Conservation (phyloP, 805 yeast species). For the Lachancea sp. region DNA sequence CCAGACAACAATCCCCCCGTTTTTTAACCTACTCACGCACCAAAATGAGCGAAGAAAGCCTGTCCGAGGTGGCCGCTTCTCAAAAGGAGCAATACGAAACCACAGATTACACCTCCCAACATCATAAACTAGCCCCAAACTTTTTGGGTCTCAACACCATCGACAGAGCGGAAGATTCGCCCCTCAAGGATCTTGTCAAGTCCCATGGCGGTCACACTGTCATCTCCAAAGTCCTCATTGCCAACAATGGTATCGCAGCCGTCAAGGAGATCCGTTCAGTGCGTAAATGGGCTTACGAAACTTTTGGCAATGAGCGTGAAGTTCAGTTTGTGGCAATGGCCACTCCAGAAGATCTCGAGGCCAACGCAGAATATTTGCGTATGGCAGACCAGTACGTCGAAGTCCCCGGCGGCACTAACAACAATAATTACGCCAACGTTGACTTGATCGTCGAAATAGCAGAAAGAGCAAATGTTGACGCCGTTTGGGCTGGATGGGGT, state of each 20-base stretch:
- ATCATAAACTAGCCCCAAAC: conserved; percentile 52
- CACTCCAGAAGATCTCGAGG: conserved; percentile 96
- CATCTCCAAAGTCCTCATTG: conserved; percentile 79
- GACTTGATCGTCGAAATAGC: conserved; percentile 96
- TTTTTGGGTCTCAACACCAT: conserved; percentile 80
- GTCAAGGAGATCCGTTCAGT: conserved; percentile 96
- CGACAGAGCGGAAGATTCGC: conserved; percentile 67
- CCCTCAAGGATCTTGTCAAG: conserved; percentile 76
- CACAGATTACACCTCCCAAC: conserved; percentile 32
- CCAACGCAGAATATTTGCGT: conserved; percentile 95
- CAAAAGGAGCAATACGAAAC: conserved; percentile 25
- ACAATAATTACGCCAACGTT: conserved; percentile 96
- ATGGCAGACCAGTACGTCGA: conserved; percentile 99
- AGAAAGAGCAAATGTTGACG: conserved; percentile 92
- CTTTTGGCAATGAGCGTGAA: conserved; percentile 93
- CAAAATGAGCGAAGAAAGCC: conserved; percentile 36
- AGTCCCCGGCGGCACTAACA: conserved; percentile 99
- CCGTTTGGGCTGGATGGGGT: conserved; percentile 99
- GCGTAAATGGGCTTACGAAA: conserved; percentile 98
- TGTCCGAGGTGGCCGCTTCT: conserved; percentile 33
- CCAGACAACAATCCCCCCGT: neutral
- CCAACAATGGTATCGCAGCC: conserved; percentile 99
- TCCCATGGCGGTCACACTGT: conserved; percentile 93
- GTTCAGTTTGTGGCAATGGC: conserved; percentile 97
- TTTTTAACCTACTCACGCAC: neutral